Base-by-base conservation (phyloP, 768 basidiomycete genomes). In the Asterophora parasitica region DNA sequence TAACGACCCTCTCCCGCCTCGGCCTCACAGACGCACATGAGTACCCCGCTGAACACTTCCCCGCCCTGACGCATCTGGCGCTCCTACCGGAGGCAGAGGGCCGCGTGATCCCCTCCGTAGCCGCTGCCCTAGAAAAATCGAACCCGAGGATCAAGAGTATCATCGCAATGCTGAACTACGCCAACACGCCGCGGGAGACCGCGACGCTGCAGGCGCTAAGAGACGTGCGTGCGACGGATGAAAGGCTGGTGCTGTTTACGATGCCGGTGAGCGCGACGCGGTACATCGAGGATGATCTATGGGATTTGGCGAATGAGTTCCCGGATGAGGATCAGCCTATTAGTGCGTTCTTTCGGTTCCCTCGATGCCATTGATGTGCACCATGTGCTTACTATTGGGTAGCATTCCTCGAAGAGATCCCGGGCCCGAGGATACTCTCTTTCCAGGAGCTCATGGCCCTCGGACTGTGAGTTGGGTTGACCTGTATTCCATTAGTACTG, bases 261-360 rank as follows among this genome's bases (percentile, higher is more conserved):
- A 47, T 59, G 26, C 50, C 55, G 11, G 15, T 50, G 33, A 39
- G 46, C 9, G 10, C 28, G 26, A 52, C 44, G 35, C 23, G 46
- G 15, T 59, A 46, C 45, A 49, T 59, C 5, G 58, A 59, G 40
- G 56, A 57, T 42, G 53, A 59, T 45, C 19, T 57, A 8, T 59
- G 58, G 53, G 52, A 57, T 39, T 53, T 59, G 37, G 58, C 58
- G 8, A 49, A 26, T 16, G 42, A 48, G 43, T 57, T 49, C 35
- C 56, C 53, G 19, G 55, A 59, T 20, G 53, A 57, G 45, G 55
- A 51, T 16, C 46, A 44, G 42, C 47, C 46, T 13, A 27, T 48
- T 38, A 28, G 55, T 55, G 31, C 39, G 57, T 50, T 12, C 15
- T n/a, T 37, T 27, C 32, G 13, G 7, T 9, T 7, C 8, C 3